Percentiles rank a stretch among this genome's conserved stretches.
Evolutionary conservation across 2,329 filamentous ascomycete genomes (phyloP).

Genomic region (Fusarium odoratissimum): DNA sequence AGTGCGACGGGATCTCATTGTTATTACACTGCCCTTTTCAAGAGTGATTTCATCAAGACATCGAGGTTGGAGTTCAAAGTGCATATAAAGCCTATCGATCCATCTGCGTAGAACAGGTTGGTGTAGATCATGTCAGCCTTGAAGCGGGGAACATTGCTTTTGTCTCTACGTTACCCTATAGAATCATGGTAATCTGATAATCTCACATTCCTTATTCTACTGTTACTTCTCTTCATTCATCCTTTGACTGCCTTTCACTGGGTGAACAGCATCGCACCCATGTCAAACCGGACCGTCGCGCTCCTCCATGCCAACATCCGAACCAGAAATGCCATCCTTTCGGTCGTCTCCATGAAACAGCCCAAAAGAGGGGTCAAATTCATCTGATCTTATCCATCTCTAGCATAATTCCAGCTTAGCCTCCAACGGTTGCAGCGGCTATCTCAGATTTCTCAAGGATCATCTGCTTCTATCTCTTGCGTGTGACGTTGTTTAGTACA

Average conservation of each 20-base stretch:
- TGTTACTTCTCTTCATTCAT: too few species aligned
- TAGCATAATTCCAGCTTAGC: not conserved
- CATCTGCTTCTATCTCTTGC: not conserved
- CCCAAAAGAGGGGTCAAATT: not conserved
- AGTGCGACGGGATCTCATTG: not conserved
- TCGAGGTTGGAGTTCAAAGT: not conserved
- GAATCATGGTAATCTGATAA: not conserved
- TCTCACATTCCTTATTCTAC: not conserved
- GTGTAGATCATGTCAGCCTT: not conserved
- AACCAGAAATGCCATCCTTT: not conserved
- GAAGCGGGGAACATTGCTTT: constrained; percentile 20
- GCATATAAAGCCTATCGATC: too few species aligned
- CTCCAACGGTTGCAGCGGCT: not conserved
- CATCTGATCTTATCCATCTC: not conserved
- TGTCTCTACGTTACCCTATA: not conserved
- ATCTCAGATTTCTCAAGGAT: not conserved
- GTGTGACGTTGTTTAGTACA: constrained; percentile 1
- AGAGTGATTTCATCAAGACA: not conserved
- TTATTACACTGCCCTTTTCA: not conserved
- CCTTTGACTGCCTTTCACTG: too few species aligned
- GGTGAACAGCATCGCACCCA: too few species aligned
- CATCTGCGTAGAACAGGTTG: not conserved
- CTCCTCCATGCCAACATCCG: not conserved
- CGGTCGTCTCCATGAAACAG: not conserved
- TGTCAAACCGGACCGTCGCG: not conserved